A percentile compares a stretch with the other conserved stretches of the same genome.
These are phyloP conservation scores for Xylariomycetidae sp. DNA, from an alignment of 2,329 filamentous ascomycete species.

Conservation along the genomic window DNA sequence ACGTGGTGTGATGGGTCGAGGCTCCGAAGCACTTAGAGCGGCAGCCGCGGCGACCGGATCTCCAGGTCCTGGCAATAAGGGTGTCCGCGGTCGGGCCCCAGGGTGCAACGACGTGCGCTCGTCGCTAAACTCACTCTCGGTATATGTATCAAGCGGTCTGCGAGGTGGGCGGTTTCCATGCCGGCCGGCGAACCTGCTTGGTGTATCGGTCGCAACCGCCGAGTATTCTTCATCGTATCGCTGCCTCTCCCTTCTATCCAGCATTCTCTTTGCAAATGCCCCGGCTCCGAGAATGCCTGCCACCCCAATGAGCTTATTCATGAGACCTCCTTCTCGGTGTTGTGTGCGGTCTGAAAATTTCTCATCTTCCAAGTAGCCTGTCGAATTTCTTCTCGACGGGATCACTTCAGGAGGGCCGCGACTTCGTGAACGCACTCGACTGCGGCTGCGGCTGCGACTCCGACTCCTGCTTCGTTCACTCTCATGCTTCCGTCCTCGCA, in stretches of 20 bases:
- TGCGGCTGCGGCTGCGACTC: constrained; percentile 31
- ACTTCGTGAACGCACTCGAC: constrained; percentile 39
- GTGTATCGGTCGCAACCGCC: constrained; percentile 58
- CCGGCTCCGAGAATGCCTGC: constrained; percentile 60
- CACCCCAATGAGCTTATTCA: constrained; percentile 55
- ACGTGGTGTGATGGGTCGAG: constrained; percentile 42
- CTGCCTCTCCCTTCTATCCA: constrained; percentile 46
- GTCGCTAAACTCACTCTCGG: constrained; percentile 45
- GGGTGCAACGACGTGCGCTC: constrained; percentile 26
- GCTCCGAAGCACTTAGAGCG: constrained; percentile 42
- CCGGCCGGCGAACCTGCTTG: constrained; percentile 39
- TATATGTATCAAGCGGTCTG: constrained; percentile 27
- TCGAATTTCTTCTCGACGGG: constrained; percentile 47
- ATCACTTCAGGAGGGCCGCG: constrained; percentile 43
- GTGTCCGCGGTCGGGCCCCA: constrained; percentile 30
- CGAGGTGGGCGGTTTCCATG: constrained; percentile 26
- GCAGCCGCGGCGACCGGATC: constrained; percentile 39
- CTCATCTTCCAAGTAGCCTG: constrained; percentile 58
- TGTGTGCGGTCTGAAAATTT: constrained; percentile 54
- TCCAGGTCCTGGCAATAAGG: constrained; percentile 44
- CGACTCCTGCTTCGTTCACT: constrained; percentile 35
- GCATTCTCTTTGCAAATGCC: constrained; percentile 55
- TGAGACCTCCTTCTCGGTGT: constrained; percentile 43
- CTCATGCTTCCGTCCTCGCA: constrained; percentile 40
- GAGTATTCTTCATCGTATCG: constrained; percentile 54